phyloP scores from a whole-genome alignment of 306 rosid species.

The Lathyrus sativus region DNA sequence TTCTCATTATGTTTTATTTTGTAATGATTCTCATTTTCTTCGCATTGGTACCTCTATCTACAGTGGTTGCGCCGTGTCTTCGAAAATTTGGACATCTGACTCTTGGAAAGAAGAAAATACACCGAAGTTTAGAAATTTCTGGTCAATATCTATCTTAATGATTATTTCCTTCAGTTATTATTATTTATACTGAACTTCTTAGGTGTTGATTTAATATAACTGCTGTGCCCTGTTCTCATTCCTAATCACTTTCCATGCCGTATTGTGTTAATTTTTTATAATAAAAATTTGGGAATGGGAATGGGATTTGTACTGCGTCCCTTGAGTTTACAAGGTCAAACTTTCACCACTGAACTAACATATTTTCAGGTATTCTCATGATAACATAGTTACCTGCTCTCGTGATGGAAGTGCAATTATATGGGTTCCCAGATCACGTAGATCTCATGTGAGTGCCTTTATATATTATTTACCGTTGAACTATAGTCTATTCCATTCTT shows the following conservation, averaged over 20 bases:
- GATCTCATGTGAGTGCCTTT: constrained; percentile 76
- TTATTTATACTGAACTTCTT: constrained; percentile 27
- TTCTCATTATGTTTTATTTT: constrained; percentile 15
- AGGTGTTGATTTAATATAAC: constrained; percentile 27
- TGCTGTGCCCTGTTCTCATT: constrained; percentile 10
- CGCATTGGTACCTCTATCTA: constrained; percentile 30
- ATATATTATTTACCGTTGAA: constrained; percentile 29
- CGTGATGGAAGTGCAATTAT: constrained; percentile 98
- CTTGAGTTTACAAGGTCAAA: background rate
- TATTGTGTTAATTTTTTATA: constrained; percentile 28
- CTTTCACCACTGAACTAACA: background rate
- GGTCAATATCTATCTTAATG: constrained; percentile 48
- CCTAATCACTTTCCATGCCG: constrained; percentile 32
- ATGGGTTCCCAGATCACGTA: constrained; percentile 90
- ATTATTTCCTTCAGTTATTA: constrained; percentile 29
- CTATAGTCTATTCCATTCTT: constrained; percentile 35
- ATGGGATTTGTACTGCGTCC: background rate
- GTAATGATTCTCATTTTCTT: constrained; percentile 30
- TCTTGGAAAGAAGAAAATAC: constrained; percentile 67
- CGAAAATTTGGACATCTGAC: constrained; percentile 63
- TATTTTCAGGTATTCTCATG: constrained; percentile 75
- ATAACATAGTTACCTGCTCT: constrained; percentile 93
- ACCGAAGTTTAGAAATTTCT: constrained; percentile 68
- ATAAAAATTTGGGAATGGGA: background rate
- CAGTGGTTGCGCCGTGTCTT: constrained; percentile 87